Evolutionary conservation across 176 grass and related monocot species (phyloP), one percentile per base, ranked within the genome.

Genomic region (Oryza australiensis): DNA sequence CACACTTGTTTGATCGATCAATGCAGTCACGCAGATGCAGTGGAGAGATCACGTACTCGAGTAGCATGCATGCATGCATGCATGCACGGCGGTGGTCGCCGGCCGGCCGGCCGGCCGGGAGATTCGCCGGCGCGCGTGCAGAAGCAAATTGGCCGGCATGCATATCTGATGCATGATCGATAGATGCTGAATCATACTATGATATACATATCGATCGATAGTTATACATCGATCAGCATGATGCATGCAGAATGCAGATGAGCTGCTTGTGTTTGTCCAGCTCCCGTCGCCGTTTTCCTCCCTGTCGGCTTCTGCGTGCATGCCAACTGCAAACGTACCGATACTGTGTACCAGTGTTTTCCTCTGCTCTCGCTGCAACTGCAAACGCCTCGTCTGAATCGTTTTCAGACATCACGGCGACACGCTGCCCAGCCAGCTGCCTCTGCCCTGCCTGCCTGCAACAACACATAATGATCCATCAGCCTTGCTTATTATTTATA

Each of bases 191-290:
- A 37, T 37, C 35, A 37, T 8, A 35, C 5, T 5, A n/a, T n/a
- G n/a, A n/a, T n/a, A 38, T 2, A 40, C 2, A 51, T 51, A 51
- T 20, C 5, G 13, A 51, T 51, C 3, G 48, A 35, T 48, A 9
- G 38, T 10, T 40, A 40, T 40, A 10, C 7, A n/a, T 32, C 30
- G 30, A 40, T 40, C 38, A 40, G 38, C 12, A 55, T 24, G 64
- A 46, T 15, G 43, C 12, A 46, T 3, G 43, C 43, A 46, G 43
- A 46, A 46, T 46, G 43, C 43, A 46, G 43, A 46, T 14, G 38
- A 46, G 46, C 75, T 43, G 55, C 76, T 49, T 79, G 30, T 69
- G 3, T n/a, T 84, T 88, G 86, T 88, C 86, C 26, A 11, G 18
- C 75, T 72, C 60, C 70, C 74, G 57, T 71, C 80, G 67, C 62